A percentile compares a stretch with the other conserved stretches of the same genome.
Evolutionary conservation across 805 yeast species (phyloP).

Genomic region (Ogataea glucozyma): DNA sequence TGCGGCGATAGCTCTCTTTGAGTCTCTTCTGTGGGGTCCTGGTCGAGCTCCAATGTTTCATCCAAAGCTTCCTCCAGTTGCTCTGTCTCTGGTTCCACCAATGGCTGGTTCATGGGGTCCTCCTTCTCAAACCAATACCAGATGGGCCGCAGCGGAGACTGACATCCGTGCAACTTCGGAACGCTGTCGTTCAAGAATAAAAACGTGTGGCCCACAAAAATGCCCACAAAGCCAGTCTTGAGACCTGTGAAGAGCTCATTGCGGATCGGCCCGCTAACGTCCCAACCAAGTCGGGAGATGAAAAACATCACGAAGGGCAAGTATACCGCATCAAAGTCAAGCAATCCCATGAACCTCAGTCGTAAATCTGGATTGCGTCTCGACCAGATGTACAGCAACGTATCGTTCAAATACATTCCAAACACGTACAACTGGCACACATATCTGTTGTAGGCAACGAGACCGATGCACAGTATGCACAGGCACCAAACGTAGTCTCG

Average conservation of each 20-base stretch:
- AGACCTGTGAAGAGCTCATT: neutral
- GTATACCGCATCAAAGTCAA: constrained; percentile 44
- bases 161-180: constrained; percentile 39
- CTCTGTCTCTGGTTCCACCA: neutral
- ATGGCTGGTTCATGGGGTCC: neutral
- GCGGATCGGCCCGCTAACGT: constrained; percentile 4
- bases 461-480: constrained; percentile 29
- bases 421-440: constrained; percentile 34
- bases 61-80: neutral
- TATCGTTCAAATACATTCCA: constrained; percentile 41
- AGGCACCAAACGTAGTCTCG: constrained; percentile 43
- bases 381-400: constrained; percentile 48
- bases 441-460: constrained; percentile 36
- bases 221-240: constrained; percentile 29
- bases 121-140: constrained; percentile 34
- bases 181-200: constrained; percentile 42
- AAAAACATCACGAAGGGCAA: constrained; percentile 42
- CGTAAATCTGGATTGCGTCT: constrained; percentile 44
- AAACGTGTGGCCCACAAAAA: constrained; percentile 44
- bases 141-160: constrained; percentile 42
- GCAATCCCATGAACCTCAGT: constrained; percentile 42
- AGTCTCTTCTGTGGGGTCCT: too few relatives aligned
- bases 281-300: constrained; percentile 20
- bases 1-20: too few relatives aligned
- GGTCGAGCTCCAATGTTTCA: too few relatives aligned